Evolutionary conservation across 2,329 filamentous ascomycete species (phyloP).

Genomic region (Ascochyta koolunga): DNA sequence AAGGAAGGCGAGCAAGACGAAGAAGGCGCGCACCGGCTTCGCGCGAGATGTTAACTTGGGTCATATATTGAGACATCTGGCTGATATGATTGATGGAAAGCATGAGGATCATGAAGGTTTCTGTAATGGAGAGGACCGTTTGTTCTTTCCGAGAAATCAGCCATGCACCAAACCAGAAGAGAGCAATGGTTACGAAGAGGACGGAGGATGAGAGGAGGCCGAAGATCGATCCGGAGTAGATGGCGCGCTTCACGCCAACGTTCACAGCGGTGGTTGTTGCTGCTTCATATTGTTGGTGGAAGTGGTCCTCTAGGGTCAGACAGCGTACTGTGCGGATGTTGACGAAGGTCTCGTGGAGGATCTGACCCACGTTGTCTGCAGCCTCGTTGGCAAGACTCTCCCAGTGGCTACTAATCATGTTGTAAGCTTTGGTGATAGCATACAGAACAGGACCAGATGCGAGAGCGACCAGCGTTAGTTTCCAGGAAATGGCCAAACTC

Average conservation of each 20-base stretch:
- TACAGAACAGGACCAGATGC: constrained; percentile 72
- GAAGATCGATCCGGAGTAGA: constrained; percentile 72
- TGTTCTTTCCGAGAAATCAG: constrained; percentile 62
- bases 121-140: constrained; percentile 66
- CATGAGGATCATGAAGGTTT: constrained; percentile 82
- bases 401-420: constrained; percentile 71
- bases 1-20: constrained; percentile 67
- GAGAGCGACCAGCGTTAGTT: constrained; percentile 77
- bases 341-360: constrained; percentile 76
- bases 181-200: constrained; percentile 74
- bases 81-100: constrained; percentile 78
- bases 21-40: constrained; percentile 76
- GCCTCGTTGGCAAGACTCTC: constrained; percentile 71
- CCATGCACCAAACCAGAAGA: constrained; percentile 81
- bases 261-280: constrained; percentile 61
- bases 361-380: constrained; percentile 63
- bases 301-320: constrained; percentile 75
- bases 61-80: constrained; percentile 73
- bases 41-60: constrained; percentile 77
- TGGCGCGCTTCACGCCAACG: constrained; percentile 69
- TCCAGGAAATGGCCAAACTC: constrained; percentile 78
- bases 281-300: constrained; percentile 66
- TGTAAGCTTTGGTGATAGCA: constrained; percentile 68
- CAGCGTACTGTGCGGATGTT: constrained; percentile 81
- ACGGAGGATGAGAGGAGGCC: constrained; percentile 78